Conservation (phyloP, 768 basidiomycete species). For the Hysterangium stoloniferum region DNA sequence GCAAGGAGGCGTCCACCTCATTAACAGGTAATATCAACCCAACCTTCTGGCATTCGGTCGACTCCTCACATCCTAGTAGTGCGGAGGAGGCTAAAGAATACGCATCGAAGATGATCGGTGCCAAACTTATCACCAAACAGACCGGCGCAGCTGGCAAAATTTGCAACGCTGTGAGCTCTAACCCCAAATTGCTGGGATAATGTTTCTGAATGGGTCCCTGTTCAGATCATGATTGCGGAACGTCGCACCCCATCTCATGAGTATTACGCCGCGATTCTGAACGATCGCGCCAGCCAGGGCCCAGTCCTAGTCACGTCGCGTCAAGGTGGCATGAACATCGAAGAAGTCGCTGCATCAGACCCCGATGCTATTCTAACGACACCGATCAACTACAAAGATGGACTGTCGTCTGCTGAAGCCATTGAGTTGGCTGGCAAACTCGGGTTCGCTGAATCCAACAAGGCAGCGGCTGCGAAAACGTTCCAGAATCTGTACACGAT, state of each 20-base stretch:
- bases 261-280: constrained; percentile 95
- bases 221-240: constrained; percentile 95
- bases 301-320: constrained; percentile 90
- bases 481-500: constrained; percentile 93
- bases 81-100: constrained; percentile 83
- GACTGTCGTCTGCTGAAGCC: constrained; percentile 66
- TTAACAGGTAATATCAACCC: constrained; percentile 55
- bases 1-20: constrained; percentile 94
- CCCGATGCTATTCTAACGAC: constrained; percentile 93
- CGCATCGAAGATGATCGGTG: constrained; percentile 89
- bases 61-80: constrained; percentile 30
- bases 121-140: constrained; percentile 96
- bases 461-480: constrained; percentile 83
- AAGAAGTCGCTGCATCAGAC: constrained; percentile 96
- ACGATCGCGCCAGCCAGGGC: constrained; percentile 83
- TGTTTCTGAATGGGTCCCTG: no score
- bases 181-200: no score
- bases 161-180: constrained; percentile 82
- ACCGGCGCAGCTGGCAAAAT: constrained; percentile 87
- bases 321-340: constrained; percentile 99
- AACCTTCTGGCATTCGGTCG: constrained; percentile 16
- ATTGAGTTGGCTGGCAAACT: constrained; percentile 79
- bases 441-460: constrained; percentile 68
- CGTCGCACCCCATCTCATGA: constrained; percentile 90
- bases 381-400: constrained; percentile 78